Percentiles rank a stretch among this genome's conserved stretches.
Conservation (phyloP, 2,329 filamentous ascomycete species). For the Tolypocladium amazonense region DNA sequence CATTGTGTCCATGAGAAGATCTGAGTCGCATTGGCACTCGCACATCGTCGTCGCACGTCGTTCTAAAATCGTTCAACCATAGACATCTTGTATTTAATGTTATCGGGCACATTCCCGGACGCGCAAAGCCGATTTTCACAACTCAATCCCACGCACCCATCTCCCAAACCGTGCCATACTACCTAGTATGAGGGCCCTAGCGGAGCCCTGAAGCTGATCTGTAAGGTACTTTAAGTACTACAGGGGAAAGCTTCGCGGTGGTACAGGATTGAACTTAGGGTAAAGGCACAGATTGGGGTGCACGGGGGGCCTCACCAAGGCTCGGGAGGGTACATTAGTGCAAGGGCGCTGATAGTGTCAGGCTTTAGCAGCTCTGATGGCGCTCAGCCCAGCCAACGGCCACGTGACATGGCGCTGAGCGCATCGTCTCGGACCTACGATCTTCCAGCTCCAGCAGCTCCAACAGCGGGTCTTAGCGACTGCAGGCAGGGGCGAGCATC, state of each 20-base stretch:
- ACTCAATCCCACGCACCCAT: not conserved
- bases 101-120: not conserved
- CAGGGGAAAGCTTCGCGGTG: too few relatives aligned
- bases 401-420: not conserved
- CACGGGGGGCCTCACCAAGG: too few relatives aligned
- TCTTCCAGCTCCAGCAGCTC: not conserved
- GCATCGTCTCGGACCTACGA: not conserved
- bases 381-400: not conserved
- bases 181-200: too few relatives aligned
- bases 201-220: too few relatives aligned
- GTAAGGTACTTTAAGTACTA: too few relatives aligned
- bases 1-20: not conserved
- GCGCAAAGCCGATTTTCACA: not conserved
- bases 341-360: too few relatives aligned
- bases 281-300: too few relatives aligned
- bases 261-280: too few relatives aligned
- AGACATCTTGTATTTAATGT: not conserved
- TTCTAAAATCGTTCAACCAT: not conserved
- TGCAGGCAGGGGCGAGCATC: conserved; percentile 5
- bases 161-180: conserved; percentile 20
- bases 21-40: not conserved
- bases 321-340: too few relatives aligned
- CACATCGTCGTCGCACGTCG: not conserved
- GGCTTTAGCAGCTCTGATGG: not conserved
- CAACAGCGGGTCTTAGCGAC: not conserved